A percentile compares a stretch with the other conserved stretches of the same genome.
These are phyloP conservation scores for Rhazya stricta DNA, from an alignment of 257 asterid species.

Conservation along the genomic window DNA sequence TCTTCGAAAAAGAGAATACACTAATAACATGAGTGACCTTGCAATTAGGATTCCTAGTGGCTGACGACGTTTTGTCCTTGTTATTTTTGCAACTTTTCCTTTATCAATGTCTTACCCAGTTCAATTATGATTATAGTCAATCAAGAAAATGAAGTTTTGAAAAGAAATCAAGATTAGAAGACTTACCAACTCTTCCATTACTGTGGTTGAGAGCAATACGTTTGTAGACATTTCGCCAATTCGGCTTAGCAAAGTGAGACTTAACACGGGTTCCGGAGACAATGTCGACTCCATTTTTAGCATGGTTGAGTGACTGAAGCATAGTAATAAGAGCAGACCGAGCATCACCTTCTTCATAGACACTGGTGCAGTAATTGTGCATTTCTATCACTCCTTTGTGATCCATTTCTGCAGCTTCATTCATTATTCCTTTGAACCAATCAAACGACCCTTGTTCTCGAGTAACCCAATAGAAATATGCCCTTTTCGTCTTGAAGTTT, in stretches of 20 bases:
- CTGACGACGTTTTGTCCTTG: no score
- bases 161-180: not conserved
- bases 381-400: slow-evolving; percentile 65
- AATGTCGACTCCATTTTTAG: slow-evolving; percentile 71
- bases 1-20: no score
- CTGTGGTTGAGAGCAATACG: slow-evolving; percentile 71
- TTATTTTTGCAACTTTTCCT: no score
- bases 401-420: slow-evolving; percentile 78
- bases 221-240: slow-evolving; percentile 74
- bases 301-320: slow-evolving; percentile 82
- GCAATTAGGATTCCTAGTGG: not conserved
- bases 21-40: not conserved
- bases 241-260: slow-evolving; percentile 90
- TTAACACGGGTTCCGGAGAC: slow-evolving; percentile 83
- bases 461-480: slow-evolving; percentile 87
- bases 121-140: no score
- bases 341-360: slow-evolving; percentile 84
- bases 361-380: slow-evolving; percentile 92
- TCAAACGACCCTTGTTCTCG: slow-evolving; percentile 85
- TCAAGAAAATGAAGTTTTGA: no score
- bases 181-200: slow-evolving; percentile 55
- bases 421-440: slow-evolving; percentile 89
- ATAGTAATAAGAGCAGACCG: slow-evolving; percentile 80
- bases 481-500: slow-evolving; percentile 60
- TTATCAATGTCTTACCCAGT: no score